Evolutionary conservation across 169 alveolate genomes (phyloP).

Genomic region (Plasmodium gonderi): DNA sequence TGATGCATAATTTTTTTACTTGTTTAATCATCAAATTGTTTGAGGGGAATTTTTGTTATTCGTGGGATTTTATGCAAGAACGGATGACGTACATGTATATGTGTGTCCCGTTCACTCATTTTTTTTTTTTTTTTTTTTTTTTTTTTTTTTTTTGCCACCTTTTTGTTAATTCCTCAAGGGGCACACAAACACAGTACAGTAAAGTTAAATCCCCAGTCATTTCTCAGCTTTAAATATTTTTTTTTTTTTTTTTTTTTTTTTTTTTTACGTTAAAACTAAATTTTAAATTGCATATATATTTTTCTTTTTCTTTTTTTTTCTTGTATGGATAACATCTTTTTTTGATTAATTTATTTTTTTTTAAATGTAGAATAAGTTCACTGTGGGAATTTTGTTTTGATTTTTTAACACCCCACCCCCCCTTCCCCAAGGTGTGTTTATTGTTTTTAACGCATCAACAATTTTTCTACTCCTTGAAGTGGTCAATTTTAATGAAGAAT

Average conservation of each 20-base stretch:
- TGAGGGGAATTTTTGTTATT: too few species aligned
- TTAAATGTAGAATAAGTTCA: background rate
- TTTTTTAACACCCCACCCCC: too few species aligned
- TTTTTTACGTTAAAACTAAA: too few species aligned
- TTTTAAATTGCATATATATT: background rate
- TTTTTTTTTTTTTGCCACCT: background rate
- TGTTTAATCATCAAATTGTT: too few species aligned
- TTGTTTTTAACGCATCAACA: background rate
- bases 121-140: background rate
- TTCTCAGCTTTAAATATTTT: background rate
- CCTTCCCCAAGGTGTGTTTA: background rate
- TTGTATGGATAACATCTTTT: background rate
- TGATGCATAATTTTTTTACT: too few species aligned
- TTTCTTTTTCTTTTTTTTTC: background rate
- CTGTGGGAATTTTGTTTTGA: background rate
- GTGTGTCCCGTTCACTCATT: background rate
- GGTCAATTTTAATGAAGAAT: background rate
- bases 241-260: too few species aligned
- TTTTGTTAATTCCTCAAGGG: background rate
- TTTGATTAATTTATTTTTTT: background rate
- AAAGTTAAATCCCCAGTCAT: too few species aligned
- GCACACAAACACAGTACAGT: too few species aligned
- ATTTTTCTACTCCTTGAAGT: background rate
- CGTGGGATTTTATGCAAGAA: too few species aligned
- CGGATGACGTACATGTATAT: too few species aligned